Evolutionary conservation across 768 basidiomycete species (phyloP).

Genomic region (Xerocomellus chrysenteron): DNA sequence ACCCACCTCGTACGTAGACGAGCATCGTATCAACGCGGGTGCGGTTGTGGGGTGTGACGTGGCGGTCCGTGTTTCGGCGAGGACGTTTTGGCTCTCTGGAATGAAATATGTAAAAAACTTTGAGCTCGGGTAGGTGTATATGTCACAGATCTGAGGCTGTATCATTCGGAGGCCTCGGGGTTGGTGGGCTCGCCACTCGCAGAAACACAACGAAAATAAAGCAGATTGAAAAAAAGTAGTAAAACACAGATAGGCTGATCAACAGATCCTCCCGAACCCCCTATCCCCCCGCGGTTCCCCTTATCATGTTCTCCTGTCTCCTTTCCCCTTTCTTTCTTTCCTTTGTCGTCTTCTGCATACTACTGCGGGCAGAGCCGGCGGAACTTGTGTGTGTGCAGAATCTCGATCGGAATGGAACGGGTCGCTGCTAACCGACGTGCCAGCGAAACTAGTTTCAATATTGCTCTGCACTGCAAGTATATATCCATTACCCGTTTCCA

Average conservation of each 20-base stretch:
- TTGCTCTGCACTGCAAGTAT: background rate
- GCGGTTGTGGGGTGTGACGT: conserved; percentile 14
- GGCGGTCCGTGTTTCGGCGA: conserved; percentile 17
- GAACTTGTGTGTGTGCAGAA: background rate
- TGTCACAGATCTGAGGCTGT: conserved; percentile 4
- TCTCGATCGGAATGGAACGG: background rate
- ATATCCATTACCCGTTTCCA: background rate
- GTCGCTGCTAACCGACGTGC: background rate
- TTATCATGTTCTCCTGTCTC: background rate
- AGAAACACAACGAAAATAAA: background rate
- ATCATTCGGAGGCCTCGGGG: background rate
- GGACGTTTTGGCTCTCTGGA: background rate
- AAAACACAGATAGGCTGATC: no score
- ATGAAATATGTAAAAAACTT: background rate
- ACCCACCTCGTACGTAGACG: background rate
- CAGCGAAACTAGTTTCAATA: conserved; percentile 1
- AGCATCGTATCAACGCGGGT: conserved; percentile 17
- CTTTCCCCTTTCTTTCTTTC: background rate
- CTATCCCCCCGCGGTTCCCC: background rate
- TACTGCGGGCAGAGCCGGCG: background rate
- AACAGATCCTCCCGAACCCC: no score
- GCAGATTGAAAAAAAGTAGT: no score
- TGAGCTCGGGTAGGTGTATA: conserved; percentile 11
- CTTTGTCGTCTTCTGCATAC: background rate
- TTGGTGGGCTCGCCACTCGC: no score